Evolutionary conservation across 2,329 filamentous ascomycete species (phyloP).

Genomic region (Hypoxylon rubiginosum): DNA sequence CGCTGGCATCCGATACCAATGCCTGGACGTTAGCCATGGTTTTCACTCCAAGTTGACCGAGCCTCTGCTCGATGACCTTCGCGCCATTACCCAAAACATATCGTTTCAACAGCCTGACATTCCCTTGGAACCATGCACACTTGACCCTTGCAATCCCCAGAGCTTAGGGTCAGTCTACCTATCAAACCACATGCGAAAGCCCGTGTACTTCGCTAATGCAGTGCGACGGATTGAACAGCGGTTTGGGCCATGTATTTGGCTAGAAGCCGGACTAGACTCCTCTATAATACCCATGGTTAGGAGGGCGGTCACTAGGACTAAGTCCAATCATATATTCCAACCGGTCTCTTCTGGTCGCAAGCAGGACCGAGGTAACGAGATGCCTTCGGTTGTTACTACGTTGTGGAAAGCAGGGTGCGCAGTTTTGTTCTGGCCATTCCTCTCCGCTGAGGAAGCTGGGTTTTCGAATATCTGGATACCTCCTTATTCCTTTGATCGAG

Average conservation of each 20-base stretch:
- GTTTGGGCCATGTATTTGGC: slow-evolving; percentile 43
- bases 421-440: background rate
- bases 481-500: background rate
- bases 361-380: background rate
- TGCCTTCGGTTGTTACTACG: background rate
- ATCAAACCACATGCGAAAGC: slow-evolving; percentile 48
- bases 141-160: background rate
- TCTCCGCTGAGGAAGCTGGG: background rate
- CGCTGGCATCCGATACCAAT: slow-evolving; percentile 5
- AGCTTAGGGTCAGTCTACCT: slow-evolving; percentile 20
- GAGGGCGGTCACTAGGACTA: background rate
- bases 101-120: slow-evolving; percentile 38
- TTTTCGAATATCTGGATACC: background rate
- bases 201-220: slow-evolving; percentile 52
- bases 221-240: slow-evolving; percentile 41
- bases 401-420: background rate
- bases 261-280: slow-evolving; percentile 52
- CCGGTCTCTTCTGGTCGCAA: background rate
- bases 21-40: slow-evolving; percentile 34
- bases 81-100: slow-evolving; percentile 4
- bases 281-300: slow-evolving; percentile 50
- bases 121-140: slow-evolving; percentile 33
- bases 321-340: background rate
- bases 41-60: slow-evolving; percentile 39
- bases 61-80: slow-evolving; percentile 17